Evolutionary conservation across 768 basidiomycete species (phyloP).

Genomic region (Basidioascus undulatus): DNA sequence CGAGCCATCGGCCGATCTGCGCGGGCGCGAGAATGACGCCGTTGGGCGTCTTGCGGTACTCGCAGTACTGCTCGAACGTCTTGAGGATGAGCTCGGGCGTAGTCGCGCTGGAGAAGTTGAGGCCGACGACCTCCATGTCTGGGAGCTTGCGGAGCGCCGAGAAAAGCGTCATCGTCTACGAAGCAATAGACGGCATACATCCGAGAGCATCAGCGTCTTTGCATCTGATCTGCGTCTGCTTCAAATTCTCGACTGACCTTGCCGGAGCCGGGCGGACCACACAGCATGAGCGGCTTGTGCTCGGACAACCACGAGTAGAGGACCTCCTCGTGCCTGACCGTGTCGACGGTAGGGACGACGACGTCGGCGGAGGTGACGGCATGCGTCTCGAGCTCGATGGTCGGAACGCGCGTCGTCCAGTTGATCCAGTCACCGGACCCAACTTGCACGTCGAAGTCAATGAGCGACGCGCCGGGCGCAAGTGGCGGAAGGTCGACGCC

Average conservation of each 20-base stretch:
- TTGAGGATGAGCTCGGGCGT: constrained; percentile 94
- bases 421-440: constrained; percentile 61
- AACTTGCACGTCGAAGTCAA: constrained; percentile 87
- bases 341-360: constrained; percentile 95
- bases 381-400: constrained; percentile 90
- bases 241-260: too few relatives aligned
- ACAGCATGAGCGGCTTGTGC: constrained; percentile 93
- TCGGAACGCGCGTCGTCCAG: constrained; percentile 80
- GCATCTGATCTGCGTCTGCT: too few relatives aligned
- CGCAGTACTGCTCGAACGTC: constrained; percentile 99
- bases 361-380: constrained; percentile 86
- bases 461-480: constrained; percentile 49
- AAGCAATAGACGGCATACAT: too few relatives aligned
- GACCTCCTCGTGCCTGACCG: constrained; percentile 93
- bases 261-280: constrained; percentile 97
- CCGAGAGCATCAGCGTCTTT: too few relatives aligned
- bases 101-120: constrained; percentile 97
- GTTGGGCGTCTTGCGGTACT: constrained; percentile 93
- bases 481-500: constrained; percentile 72
- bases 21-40: constrained; percentile 85
- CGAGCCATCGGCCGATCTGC: constrained; percentile 92
- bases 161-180: constrained; percentile 98
- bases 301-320: constrained; percentile 97
- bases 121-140: constrained; percentile 94
- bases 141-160: constrained; percentile 90